Evolutionary conservation across 78 protist genomes (phyloP).

Genomic region (Acrasis kona): DNA sequence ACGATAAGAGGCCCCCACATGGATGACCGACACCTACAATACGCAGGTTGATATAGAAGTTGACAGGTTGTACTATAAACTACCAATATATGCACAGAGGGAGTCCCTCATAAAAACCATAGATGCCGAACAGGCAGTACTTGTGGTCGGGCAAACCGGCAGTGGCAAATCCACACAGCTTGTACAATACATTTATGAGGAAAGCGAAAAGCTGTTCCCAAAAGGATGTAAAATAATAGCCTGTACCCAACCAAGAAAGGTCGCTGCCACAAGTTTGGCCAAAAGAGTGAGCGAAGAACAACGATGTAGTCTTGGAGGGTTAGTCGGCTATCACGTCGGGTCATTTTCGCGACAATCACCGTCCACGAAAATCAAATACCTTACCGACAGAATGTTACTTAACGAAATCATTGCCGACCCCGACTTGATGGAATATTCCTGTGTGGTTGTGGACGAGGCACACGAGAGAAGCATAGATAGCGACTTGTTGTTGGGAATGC

Average conservation of each 20-base stretch:
- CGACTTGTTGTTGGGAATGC: conserved; percentile 88
- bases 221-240: conserved; percentile 28
- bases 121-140: conserved; percentile 23
- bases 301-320: conserved; percentile 51
- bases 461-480: conserved; percentile 98
- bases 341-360: conserved; percentile 92
- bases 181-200: conserved; percentile 74
- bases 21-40: too few relatives aligned
- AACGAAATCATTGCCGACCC: conserved; percentile 88
- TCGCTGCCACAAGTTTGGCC: conserved; percentile 97
- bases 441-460: conserved; percentile 95
- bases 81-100: not conserved
- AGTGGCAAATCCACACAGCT: conserved; percentile 96
- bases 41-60: too few relatives aligned
- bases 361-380: conserved; percentile 78
- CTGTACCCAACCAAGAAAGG: conserved; percentile 96
- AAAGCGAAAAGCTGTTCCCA: conserved; percentile 23
- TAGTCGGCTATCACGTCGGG: conserved; percentile 85
- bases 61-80: too few relatives aligned
- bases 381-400: conserved; percentile 97
- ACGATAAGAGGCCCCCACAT: too few relatives aligned
- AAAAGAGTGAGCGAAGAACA: conserved; percentile 89
- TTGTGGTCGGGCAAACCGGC: conserved; percentile 88
- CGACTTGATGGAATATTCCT: conserved; percentile 47
- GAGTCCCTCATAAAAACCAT: conserved; percentile 21